Evolutionary conservation across 306 rosid genomes (phyloP), one percentile per base, ranked within the genome.

Genomic region (Ormosia semicastrata): DNA sequence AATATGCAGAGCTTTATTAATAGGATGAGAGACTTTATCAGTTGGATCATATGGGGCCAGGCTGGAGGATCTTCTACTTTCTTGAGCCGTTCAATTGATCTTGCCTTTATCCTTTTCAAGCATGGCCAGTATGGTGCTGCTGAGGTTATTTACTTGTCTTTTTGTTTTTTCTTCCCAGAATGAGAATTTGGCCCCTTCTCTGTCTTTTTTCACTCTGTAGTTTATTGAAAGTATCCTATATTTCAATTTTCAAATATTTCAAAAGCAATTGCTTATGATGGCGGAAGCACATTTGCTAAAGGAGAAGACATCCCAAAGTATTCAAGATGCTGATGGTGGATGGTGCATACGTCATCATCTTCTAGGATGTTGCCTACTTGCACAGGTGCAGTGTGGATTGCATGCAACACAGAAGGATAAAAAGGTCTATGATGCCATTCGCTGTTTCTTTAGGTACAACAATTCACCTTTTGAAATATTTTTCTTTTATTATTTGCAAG

Each of bases 331-430:
- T 12, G 97, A 92, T 90, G 94, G 95, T 54, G 86, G 93, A 66
- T 95, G 99, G 97, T 92, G 96, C 87, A 71, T 89, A 76, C 91
- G 94, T 43, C 97, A 93, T 62, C 99, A 95, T 86, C 89, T 95
- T 85, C 90, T 93, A 62, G 99, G 98, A 83, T 93, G 97, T 73
- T 91, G 97, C 85, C 91, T 89, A 70, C 97, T 95, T 56, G 92
- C 96, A 75, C 97, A 93, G 82, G 91, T 94, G 80, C 95, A 84
- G 75, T 86, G 85, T 83, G 90, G 89, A 82, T 88, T 87, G 87
- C 91, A 84, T 83, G 92, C 87, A 75, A 76, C 84, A 52, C 82
- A 78, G 86, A 93, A 92, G 86, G 97, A 95, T 80, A 87, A 89
- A 84, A 95, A 92, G 77, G 83, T 92, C 73, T 77, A 79, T 69